Conservation (phyloP, 2,329 filamentous ascomycete species). For the Harringtonia lauricola region DNA sequence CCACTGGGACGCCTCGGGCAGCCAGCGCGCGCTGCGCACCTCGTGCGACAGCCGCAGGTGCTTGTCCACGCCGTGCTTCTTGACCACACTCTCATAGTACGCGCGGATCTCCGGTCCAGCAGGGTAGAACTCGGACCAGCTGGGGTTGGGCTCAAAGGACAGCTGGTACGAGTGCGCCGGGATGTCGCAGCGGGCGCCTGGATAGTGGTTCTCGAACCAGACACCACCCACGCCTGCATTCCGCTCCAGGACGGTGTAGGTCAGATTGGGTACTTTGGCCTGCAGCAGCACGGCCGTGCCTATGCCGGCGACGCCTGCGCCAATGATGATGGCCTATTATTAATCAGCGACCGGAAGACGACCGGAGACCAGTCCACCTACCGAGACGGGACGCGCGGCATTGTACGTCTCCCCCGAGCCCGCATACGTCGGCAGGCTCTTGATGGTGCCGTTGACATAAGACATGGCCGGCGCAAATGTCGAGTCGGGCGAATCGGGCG, state of each 20-base stretch:
- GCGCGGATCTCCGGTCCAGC: conserved; percentile 11
- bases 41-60: conserved; percentile 2
- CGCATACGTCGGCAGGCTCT: too few relatives aligned
- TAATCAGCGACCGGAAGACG: too few relatives aligned
- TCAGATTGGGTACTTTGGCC: conserved; percentile 6
- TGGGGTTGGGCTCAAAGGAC: conserved; percentile 9
- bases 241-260: conserved; percentile 5
- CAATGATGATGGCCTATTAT: conserved; percentile 15
- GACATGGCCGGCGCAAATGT: too few relatives aligned
- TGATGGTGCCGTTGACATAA: too few relatives aligned
- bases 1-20: conserved; percentile 6
- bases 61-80: conserved; percentile 3
- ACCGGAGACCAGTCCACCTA: too few relatives aligned
- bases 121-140: conserved; percentile 12
- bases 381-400: too few relatives aligned
- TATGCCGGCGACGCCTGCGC: conserved; percentile 40
- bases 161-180: conserved; percentile 11
- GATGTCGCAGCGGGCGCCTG: conserved; percentile 11
- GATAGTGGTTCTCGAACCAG: conserved; percentile 8
- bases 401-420: too few relatives aligned
- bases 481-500: too few relatives aligned
- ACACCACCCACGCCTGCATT: conserved; percentile 2
- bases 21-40: conserved; percentile 10
- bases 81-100: conserved; percentile 10
- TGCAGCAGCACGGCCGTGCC: conserved; percentile 7